Base-by-base conservation (phyloP, 2,329 filamentous ascomycete species). In the Alternaria sp. region DNA sequence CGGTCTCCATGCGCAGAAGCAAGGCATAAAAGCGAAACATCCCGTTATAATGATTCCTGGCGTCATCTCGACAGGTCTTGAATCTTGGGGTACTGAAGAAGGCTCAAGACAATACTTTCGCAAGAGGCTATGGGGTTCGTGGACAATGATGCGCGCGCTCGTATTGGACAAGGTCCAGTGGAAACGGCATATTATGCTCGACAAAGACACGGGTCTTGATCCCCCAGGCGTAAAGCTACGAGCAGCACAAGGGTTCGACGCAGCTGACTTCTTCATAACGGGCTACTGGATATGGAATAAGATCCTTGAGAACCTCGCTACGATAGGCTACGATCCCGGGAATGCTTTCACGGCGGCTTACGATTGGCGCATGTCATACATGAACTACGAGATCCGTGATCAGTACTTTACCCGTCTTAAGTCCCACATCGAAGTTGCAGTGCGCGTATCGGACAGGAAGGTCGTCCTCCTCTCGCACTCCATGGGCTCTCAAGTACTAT, bases 241-340 rank as follows among this genome's bases (percentile, higher is more conserved):
- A 38, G 93, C 95, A 9, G 94, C 95, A 0, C 95, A 98, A 77
- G 95, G 95, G 2, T 99, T 99, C 71, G 95, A 99, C 79, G 95
- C 95, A 3, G 94, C 95, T 11, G 95, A 99, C 80, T 99, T 99
- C 82, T 95, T 96, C 79, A 89, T 90, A 66, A 89, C 87, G 2
- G 88, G 89, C 5, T 99, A 99, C 81, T 99, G 95, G 95, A 98
- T 99, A 62, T 97, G 94, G 94, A 97, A 92, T 81, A 98, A 98
- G 81, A 97, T 99, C 62, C 85, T 99, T 51, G 95, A 99, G 81
- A 99, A 99, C 74, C 84, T 99, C 53, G 95, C 95, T 0, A 95
- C 93, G 0, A 91, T 99, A 60, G 95, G 95, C 14, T 99, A 99
- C 77, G 95, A 99, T 74, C 94, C 95, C 86, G 88, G 85, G 2